Percentiles rank a stretch among this genome's conserved stretches.
Evolutionary conservation across 805 yeast species (phyloP).

Genomic region (Cyberlindnera meyerae): DNA sequence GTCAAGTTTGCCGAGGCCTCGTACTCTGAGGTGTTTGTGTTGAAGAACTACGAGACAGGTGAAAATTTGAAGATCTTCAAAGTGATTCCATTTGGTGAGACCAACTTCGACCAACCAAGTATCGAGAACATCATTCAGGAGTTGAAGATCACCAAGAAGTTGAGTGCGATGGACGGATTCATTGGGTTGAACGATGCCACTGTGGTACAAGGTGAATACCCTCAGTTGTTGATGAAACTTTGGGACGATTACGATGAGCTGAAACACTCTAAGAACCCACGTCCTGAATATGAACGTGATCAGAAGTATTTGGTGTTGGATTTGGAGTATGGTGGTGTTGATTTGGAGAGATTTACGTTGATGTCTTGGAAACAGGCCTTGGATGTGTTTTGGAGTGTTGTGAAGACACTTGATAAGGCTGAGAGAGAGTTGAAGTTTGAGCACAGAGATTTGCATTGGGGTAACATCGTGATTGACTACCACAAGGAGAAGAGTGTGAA

Average conservation of each 20-base stretch:
- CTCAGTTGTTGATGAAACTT: slow-evolving; percentile 34
- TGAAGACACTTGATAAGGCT: slow-evolving; percentile 42
- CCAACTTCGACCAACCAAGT: slow-evolving; percentile 36
- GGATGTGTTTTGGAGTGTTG: slow-evolving; percentile 51
- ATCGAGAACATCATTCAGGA: slow-evolving; percentile 43
- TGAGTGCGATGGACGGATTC: slow-evolving; percentile 41
- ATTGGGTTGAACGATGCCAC: slow-evolving; percentile 37
- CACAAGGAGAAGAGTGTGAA: slow-evolving; percentile 12
- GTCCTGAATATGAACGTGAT: slow-evolving; percentile 35
- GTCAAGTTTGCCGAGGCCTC: slow-evolving; percentile 43
- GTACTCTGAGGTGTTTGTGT: slow-evolving; percentile 39
- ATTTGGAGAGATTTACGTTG: slow-evolving; percentile 40
- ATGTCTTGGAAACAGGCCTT: slow-evolving; percentile 34
- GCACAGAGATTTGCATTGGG: slow-evolving; percentile 68
- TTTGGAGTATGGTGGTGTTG: slow-evolving; percentile 38
- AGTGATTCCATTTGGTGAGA: slow-evolving; percentile 48
- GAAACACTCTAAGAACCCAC: slow-evolving; percentile 28
- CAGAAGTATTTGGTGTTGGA: slow-evolving; percentile 32
- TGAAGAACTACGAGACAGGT: slow-evolving; percentile 22
- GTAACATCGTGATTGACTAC: slow-evolving; percentile 48
- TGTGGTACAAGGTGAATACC: slow-evolving; percentile 44
- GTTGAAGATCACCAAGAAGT: slow-evolving; percentile 36
- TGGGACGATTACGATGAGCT: slow-evolving; percentile 39
- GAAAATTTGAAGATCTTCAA: slow-evolving; percentile 37
- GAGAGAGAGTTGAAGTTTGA: slow-evolving; percentile 55